Conservation (phyloP, 495 filamentous ascomycete genomes). For the Neurospora hispaniola region DNA sequence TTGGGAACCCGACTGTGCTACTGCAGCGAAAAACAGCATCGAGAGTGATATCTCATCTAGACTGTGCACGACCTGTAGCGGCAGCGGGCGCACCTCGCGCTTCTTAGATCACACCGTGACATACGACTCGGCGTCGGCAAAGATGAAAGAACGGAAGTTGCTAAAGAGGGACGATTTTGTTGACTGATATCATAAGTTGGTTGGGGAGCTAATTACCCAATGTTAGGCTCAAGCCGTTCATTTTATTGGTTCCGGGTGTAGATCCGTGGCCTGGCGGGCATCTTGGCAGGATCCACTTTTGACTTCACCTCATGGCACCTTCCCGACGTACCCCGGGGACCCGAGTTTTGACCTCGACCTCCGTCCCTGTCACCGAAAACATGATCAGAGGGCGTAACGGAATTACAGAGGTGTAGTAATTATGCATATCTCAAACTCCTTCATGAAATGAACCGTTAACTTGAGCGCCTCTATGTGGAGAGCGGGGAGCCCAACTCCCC, state of each 20-base stretch:
- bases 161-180: neutral
- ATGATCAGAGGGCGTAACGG: neutral
- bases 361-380: neutral
- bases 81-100: neutral
- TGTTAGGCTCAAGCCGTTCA: neutral
- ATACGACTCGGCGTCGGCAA: neutral
- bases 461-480: conserved; percentile 22
- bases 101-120: neutral
- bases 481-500: conserved; percentile 23
- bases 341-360: neutral
- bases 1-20: neutral
- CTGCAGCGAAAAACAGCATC: neutral
- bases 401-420: conserved; percentile 3
- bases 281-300: neutral
- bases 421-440: conserved; percentile 30
- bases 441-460: conserved; percentile 27
- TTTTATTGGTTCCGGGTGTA: neutral
- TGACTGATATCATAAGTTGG: neutral
- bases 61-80: neutral
- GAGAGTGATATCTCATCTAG: neutral
- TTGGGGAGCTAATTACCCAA: too few species aligned
- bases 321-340: neutral
- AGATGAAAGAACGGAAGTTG: neutral
- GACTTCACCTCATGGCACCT: neutral
- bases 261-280: neutral